Evolutionary conservation across 2,329 filamentous ascomycete species (phyloP), one percentile per base, ranked within the genome.

Genomic region (Alternaria sp.): DNA sequence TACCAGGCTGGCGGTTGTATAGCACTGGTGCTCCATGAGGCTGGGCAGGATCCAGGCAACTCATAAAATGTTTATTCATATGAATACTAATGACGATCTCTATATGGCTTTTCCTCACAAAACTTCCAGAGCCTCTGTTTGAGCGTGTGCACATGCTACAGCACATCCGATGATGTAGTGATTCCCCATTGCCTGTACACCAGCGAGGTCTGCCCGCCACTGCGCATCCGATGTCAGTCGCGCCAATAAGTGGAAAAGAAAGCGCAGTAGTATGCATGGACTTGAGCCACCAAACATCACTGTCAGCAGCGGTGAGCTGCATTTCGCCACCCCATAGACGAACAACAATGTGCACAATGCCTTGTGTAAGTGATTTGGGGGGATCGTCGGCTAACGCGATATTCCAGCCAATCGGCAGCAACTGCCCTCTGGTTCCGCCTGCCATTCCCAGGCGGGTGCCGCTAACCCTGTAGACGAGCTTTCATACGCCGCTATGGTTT

Each of bases 381-480:
- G n/a, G 59, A 57, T 59, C 60, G 44, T 21, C 49, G 43, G 50
- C 56, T 62, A 55, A 53, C 23, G 47, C 56, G 30, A 32, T n/a
- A n/a, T 30, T 45, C 7, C 26, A 52, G 46, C 67, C 67, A 67
- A 68, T 68, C 54, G 47, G 59, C 25, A 47, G 15, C 28, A 61
- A 57, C 26, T 65, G 64, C 66, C 66, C 36, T 30, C 9, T 51
- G 50, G 46, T 59, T 57, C 61, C 66, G 57, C 67, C 62, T 67
- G 44, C 64, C 57, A 44, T 46, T 67, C 49, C 19, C 30, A 49
- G 64, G 21, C 55, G 66, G 56, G 62, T 46, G 63, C 56, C 30
- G 43, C 57, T 60, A 57, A 52, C 59, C 56, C 56, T 61, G 61
- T 68, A 67, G 59, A 65, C 67, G 62, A 71, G 53, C 62, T 67